Evolutionary conservation across 768 basidiomycete species (phyloP).

Genomic region (Tricholoma bakamatsutake): DNA sequence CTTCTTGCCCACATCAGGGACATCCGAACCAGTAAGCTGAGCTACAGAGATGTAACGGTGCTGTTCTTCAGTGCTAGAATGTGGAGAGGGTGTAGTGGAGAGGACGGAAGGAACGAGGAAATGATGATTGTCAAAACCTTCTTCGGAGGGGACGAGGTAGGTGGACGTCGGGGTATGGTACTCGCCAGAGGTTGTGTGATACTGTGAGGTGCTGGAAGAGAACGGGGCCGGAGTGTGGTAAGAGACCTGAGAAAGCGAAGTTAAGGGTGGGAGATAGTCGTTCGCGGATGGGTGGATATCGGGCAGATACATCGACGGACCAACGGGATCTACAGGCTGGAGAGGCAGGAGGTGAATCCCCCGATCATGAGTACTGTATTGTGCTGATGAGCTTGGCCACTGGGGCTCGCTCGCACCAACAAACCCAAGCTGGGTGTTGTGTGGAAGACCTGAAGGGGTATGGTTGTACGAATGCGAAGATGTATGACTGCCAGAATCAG

Average conservation of each 20-base stretch:
- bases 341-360: conserved; percentile 7
- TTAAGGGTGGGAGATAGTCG: conserved; percentile 1
- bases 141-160: conserved; percentile 3
- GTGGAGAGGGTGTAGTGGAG: conserved; percentile 2
- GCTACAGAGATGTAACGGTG: conserved; percentile 12
- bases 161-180: conserved; percentile 1
- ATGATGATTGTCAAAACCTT: not conserved
- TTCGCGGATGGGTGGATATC: conserved; percentile 1
- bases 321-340: not conserved
- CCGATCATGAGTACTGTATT: conserved; percentile 7
- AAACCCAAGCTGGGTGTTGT: not conserved
- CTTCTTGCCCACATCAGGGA: conserved; percentile 2
- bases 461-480: not conserved
- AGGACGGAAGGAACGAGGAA: not conserved
- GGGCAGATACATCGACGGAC: conserved; percentile 1
- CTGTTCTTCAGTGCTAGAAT: conserved; percentile 2
- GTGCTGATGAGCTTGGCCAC: not conserved
- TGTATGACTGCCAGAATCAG: not conserved
- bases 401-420: not conserved
- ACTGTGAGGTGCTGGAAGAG: conserved; percentile 5
- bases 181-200: not conserved
- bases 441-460: not conserved
- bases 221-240: conserved; percentile 2
- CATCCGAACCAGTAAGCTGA: conserved; percentile 15
- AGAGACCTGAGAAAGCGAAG: not conserved